A percentile compares a stretch with the other conserved stretches of the same genome.
Conservation (phyloP, 2,329 filamentous ascomycete species). For the Iodosphaeria phyllophila region DNA sequence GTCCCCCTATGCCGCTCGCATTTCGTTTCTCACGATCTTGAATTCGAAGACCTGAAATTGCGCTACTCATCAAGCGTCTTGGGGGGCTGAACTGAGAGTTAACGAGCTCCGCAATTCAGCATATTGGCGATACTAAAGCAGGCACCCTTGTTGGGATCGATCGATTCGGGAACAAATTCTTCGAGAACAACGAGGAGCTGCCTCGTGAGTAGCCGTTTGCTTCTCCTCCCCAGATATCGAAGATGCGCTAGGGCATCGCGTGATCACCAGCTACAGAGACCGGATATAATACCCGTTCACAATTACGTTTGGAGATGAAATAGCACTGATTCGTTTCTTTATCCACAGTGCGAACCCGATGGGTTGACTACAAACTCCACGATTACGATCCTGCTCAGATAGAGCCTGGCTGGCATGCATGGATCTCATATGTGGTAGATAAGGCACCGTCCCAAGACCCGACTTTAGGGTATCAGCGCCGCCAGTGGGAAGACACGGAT, state of each 20-base stretch:
- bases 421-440: slow-evolving; percentile 89
- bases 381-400: slow-evolving; percentile 75
- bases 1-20: slow-evolving; percentile 17
- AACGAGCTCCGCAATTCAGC: slow-evolving; percentile 22
- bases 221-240: neutral
- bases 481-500: slow-evolving; percentile 58
- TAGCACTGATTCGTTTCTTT: neutral
- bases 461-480: slow-evolving; percentile 44
- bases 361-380: slow-evolving; percentile 88
- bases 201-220: slow-evolving; percentile 41
- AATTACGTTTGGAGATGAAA: neutral
- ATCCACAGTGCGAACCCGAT: slow-evolving; percentile 82
- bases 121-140: slow-evolving; percentile 76
- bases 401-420: slow-evolving; percentile 94
- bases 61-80: slow-evolving; percentile 9
- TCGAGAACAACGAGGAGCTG: slow-evolving; percentile 86
- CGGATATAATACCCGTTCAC: no score
- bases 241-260: no score
- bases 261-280: no score
- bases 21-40: slow-evolving; percentile 5
- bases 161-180: slow-evolving; percentile 93
- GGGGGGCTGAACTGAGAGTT: no score
- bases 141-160: slow-evolving; percentile 73
- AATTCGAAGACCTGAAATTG: slow-evolving; percentile 7
- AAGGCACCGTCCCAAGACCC: slow-evolving; percentile 65